Percentiles rank a stretch among this genome's conserved stretches.
These are phyloP conservation scores for Lunularia cruciata DNA, from an alignment of 225 moss, liverwort and hornwort species.

Conservation along the genomic window DNA sequence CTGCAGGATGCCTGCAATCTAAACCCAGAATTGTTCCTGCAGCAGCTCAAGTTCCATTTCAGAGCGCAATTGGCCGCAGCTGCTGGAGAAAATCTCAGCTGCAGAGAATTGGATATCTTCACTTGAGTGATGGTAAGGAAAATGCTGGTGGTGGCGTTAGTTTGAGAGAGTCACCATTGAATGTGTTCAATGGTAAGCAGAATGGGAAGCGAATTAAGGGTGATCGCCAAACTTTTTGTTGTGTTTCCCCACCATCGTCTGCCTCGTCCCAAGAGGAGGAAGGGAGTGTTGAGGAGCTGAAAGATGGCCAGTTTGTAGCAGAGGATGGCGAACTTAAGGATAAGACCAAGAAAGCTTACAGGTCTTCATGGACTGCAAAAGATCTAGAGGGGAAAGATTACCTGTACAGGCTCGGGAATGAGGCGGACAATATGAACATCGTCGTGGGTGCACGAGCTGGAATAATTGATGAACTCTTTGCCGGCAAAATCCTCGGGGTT, in stretches of 20 bases:
- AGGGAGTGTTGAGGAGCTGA: not conserved
- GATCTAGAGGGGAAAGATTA: constrained; percentile 85
- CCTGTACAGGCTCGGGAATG: constrained; percentile 80
- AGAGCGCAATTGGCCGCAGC: not conserved
- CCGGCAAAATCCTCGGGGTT: constrained; percentile 78
- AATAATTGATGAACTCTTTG: constrained; percentile 69
- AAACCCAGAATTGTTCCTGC: not conserved
- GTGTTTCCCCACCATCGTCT: constrained; percentile 9
- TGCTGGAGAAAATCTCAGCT: not conserved
- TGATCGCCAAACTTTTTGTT: too few relatives aligned
- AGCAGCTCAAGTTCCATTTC: constrained; percentile 1
- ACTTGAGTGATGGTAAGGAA: not conserved
- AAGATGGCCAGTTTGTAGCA: not conserved
- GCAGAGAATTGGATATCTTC: too few relatives aligned
- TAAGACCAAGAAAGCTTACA: constrained; percentile 14
- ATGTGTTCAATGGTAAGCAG: not conserved
- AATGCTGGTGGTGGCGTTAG: not conserved
- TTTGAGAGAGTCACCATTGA: not conserved
- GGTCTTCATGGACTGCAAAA: constrained; percentile 83
- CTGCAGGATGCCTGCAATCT: too few relatives aligned
- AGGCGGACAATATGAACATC: constrained; percentile 83
- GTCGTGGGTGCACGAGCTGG: constrained; percentile 75
- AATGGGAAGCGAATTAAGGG: not conserved
- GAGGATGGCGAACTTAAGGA: constrained; percentile 19
- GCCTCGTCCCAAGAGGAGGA: constrained; percentile 7